Conservation (phyloP, 805 yeast genomes). For the Nakazawaea anatomiae region DNA sequence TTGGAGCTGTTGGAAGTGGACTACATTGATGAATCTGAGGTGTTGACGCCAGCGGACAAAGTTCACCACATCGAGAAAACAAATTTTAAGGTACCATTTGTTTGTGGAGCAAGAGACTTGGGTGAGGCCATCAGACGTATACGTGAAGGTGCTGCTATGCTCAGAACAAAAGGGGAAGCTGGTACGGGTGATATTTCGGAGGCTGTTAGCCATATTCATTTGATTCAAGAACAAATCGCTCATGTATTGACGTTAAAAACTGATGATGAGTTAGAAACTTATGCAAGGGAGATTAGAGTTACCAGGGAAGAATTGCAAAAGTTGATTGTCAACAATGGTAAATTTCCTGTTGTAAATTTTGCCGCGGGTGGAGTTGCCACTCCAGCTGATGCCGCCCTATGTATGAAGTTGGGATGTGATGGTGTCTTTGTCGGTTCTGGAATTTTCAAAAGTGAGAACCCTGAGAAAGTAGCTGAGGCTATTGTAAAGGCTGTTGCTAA, state of each 20-base stretch:
- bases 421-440: conserved; percentile 79
- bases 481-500: conserved; percentile 75
- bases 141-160: conserved; percentile 82
- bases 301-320: conserved; percentile 47
- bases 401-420: conserved; percentile 78
- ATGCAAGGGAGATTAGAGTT: conserved; percentile 56
- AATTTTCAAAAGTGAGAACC: conserved; percentile 68
- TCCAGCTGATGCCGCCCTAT: conserved; percentile 81
- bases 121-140: conserved; percentile 80
- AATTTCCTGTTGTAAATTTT: conserved; percentile 76
- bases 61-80: conserved; percentile 54
- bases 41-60: conserved; percentile 77
- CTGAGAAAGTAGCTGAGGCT: conserved; percentile 69
- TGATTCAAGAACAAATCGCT: conserved; percentile 51
- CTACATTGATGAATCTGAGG: conserved; percentile 82
- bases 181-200: conserved; percentile 86
- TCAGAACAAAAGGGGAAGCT: conserved; percentile 84
- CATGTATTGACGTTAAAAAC: conserved; percentile 33
- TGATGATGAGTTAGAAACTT: conserved; percentile 39
- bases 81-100: conserved; percentile 67
- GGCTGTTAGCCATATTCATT: conserved; percentile 69
- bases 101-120: conserved; percentile 76
- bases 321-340: conserved; percentile 45
- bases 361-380: conserved; percentile 90
- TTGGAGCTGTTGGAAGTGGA: conserved; percentile 68